Base-by-base conservation (phyloP, 2,329 filamentous ascomycete species). In the Trichoderma lentiforme region DNA sequence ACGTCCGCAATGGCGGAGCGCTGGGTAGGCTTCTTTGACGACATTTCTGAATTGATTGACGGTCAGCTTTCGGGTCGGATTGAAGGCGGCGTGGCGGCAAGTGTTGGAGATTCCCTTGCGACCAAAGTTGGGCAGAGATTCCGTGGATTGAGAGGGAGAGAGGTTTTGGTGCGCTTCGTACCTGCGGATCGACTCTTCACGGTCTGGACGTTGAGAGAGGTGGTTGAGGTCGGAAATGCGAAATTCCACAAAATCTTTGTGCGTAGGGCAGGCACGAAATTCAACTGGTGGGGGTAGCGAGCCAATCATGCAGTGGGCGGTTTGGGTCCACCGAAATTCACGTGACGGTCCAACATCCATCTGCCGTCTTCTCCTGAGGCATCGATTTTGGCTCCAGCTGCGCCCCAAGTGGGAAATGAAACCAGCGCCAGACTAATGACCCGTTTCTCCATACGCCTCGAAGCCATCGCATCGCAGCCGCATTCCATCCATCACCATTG, bases 1-100 rank as follows among this genome's bases (percentile, higher is more conserved):
- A 99, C 97, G 87, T 99, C 95, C 86, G 94, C 92, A 86, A 99
- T 97, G 88, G 97, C 97, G 86, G 94, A 97, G 84, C 95, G 93
- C 86, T 89, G 83, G 76, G 80, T 75, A 76, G 80, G 77, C 80
- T 82, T 83, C 81, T 82, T 78, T 76, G 82, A 81, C 80, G 82
- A 83, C 82, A 83, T 84, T 81, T 82, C 82, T 83, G 77, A 70
- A 70, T 57, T 58, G 47, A 24, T 64, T 51, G 43, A 57, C 32
- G 73, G 76, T 81, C 75, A 80, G 79, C 78, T 68, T 64, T 71
- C 47, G 65, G 43, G 26, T 64, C 43, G 69, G 51, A 24, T 15
- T 21, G 58, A 53, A 21, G 68, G 32, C n/a, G 62, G 53, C 69
- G 71, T 64, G 21, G 32, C 21, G 32, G n/a, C 30, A 34, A 61